Conservation (phyloP, 345 rosid species). For the Eucalyptus shirleyi region DNA sequence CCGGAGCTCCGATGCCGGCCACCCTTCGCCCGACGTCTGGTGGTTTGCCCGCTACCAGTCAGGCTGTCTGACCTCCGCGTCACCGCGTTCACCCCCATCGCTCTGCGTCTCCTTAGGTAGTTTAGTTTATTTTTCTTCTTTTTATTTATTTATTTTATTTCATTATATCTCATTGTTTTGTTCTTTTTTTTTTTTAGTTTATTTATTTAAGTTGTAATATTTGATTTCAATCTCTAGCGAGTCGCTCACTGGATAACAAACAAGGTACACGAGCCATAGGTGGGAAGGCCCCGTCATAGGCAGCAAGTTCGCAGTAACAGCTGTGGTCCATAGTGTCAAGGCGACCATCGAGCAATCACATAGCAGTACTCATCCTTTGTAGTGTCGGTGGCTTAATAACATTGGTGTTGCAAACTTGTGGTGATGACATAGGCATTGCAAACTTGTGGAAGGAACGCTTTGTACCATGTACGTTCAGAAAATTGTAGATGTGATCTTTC, state of each 20-base stretch:
- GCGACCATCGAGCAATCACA: neutral
- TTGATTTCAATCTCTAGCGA: too few species aligned
- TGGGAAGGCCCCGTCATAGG: neutral
- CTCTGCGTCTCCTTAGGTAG: too few species aligned
- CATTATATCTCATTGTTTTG: too few species aligned
- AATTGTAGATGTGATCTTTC: neutral
- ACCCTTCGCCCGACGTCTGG: too few species aligned
- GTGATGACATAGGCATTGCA: neutral
- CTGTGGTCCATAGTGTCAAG: neutral
- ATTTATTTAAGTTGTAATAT: too few species aligned
- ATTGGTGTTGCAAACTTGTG: neutral
- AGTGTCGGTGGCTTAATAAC: accelerated
- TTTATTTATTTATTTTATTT: too few species aligned
- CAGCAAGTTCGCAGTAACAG: neutral
- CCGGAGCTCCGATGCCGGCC: too few species aligned
- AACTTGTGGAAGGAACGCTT: neutral
- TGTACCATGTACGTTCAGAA: neutral
- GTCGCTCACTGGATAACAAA: neutral
- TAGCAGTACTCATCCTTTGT: neutral
- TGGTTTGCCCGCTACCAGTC: too few species aligned
- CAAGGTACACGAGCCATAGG: neutral
- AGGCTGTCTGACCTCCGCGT: too few species aligned
- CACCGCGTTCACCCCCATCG: too few species aligned
- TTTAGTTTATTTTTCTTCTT: too few species aligned
- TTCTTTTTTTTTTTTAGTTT: too few species aligned